Evolutionary conservation across 1,284 basidiomycete species (phyloP).

Genomic region (Lentinula novae-zelandiae): DNA sequence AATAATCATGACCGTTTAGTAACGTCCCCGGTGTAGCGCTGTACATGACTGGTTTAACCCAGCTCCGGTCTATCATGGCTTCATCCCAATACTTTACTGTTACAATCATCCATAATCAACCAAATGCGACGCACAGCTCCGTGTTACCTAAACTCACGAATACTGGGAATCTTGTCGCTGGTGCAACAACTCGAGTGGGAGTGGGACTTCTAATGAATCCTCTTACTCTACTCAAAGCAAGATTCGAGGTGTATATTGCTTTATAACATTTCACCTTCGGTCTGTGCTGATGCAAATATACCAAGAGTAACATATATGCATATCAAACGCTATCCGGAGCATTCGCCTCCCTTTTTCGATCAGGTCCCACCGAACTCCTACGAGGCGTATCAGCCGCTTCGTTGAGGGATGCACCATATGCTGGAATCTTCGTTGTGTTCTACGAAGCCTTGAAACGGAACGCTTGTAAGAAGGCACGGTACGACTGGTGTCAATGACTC

Average conservation of each 20-base stretch:
- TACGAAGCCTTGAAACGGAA: constrained; percentile 86
- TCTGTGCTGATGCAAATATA: constrained; percentile 5
- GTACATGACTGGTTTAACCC: constrained; percentile 86
- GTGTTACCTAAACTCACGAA: constrained; percentile 76
- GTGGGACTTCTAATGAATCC: constrained; percentile 93
- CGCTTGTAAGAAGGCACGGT: constrained; percentile 42
- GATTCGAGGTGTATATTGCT: constrained; percentile 74
- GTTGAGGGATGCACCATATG: constrained; percentile 92
- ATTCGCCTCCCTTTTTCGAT: constrained; percentile 57
- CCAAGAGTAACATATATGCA: constrained; percentile 75
- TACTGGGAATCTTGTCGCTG: constrained; percentile 86
- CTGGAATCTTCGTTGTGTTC: constrained; percentile 88
- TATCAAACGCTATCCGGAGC: constrained; percentile 69
- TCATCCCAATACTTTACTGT: constrained; percentile 57
- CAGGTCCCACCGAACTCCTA: constrained; percentile 81
- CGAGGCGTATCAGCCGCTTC: constrained; percentile 90
- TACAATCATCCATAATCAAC: not conserved
- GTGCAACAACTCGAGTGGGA: constrained; percentile 79
- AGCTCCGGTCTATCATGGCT: constrained; percentile 71
- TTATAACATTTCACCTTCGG: not conserved
- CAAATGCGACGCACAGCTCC: constrained; percentile 31
- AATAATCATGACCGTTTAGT: constrained; percentile 33
- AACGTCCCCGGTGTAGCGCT: constrained; percentile 93
- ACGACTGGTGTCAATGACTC: not conserved
- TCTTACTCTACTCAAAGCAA: constrained; percentile 91